phyloP scores from a whole-genome alignment of 768 basidiomycete genomes.

The Agaricus blazei region DNA sequence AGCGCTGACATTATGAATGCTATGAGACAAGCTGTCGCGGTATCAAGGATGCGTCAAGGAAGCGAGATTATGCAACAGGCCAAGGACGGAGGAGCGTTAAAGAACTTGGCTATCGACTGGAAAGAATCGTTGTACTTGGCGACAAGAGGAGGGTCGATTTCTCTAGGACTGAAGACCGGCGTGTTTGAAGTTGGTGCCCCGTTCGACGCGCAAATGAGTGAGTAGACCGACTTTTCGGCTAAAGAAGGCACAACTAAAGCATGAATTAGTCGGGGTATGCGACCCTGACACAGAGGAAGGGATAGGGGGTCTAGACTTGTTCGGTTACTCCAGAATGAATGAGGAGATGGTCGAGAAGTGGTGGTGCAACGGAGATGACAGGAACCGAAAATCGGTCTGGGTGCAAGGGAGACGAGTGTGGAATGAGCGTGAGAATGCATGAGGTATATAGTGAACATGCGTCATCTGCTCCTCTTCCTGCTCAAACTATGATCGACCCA shows the following conservation, averaged over 20 bases:
- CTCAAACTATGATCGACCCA: constrained; percentile 13
- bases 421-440: background rate
- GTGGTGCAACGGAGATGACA: constrained; percentile 79
- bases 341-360: constrained; percentile 75
- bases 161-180: constrained; percentile 57
- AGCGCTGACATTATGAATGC: constrained; percentile 68
- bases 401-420: constrained; percentile 51
- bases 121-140: constrained; percentile 77
- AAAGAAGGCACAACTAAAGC: background rate
- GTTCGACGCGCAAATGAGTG: constrained; percentile 76
- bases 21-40: constrained; percentile 76
- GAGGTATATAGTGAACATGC: too few species aligned
- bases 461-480: background rate
- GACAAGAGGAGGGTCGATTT: constrained; percentile 71
- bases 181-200: constrained; percentile 55
- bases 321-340: constrained; percentile 27
- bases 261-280: constrained; percentile 39
- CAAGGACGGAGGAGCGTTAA: constrained; percentile 1
- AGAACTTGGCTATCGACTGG: constrained; percentile 62
- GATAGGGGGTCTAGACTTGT: constrained; percentile 67
- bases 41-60: constrained; percentile 67
- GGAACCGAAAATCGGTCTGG: constrained; percentile 69
- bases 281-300: constrained; percentile 36
- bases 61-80: constrained; percentile 22
- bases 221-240: constrained; percentile 18